Conservation (phyloP, 805 yeast genomes). For the Peterozyma xylosa region DNA sequence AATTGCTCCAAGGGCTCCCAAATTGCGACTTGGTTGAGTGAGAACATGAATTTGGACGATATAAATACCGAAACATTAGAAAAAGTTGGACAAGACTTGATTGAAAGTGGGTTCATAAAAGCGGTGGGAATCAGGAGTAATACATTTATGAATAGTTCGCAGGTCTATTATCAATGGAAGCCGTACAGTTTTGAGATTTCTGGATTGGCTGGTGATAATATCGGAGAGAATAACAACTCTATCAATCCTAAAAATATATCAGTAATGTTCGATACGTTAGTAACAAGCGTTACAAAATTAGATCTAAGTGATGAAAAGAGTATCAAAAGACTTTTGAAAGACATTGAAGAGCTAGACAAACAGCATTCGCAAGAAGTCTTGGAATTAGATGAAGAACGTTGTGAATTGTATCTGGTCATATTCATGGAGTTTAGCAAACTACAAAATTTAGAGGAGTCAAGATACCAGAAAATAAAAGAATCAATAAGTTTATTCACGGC, state of each 20-base stretch:
- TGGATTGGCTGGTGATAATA: slow-evolving; percentile 17
- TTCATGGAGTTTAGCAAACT: slow-evolving; percentile 68
- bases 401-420: slow-evolving; percentile 66
- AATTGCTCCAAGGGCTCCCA: slow-evolving; percentile 55
- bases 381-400: slow-evolving; percentile 57
- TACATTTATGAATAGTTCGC: slow-evolving; percentile 66
- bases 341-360: slow-evolving; percentile 50
- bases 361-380: slow-evolving; percentile 47
- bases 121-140: slow-evolving; percentile 53
- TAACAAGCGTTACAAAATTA: slow-evolving; percentile 5
- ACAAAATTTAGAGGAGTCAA: slow-evolving; percentile 78
- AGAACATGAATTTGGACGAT: slow-evolving; percentile 32
- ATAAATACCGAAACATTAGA: slow-evolving; percentile 49
- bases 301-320: slow-evolving; percentile 37
- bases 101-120: slow-evolving; percentile 52
- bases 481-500: slow-evolving; percentile 69
- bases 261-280: slow-evolving; percentile 11
- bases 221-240: slow-evolving; percentile 13
- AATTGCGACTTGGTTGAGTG: slow-evolving; percentile 53
- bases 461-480: slow-evolving; percentile 68
- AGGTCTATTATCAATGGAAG: slow-evolving; percentile 76
- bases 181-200: slow-evolving; percentile 56
- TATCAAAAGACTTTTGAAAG: slow-evolving; percentile 43
- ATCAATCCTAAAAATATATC: neutral
- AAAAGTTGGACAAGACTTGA: slow-evolving; percentile 63